Evolutionary conservation across 176 grass and related monocot species (phyloP), one percentile per base, ranked within the genome.

Genomic region (Rhynchospora pubera): DNA sequence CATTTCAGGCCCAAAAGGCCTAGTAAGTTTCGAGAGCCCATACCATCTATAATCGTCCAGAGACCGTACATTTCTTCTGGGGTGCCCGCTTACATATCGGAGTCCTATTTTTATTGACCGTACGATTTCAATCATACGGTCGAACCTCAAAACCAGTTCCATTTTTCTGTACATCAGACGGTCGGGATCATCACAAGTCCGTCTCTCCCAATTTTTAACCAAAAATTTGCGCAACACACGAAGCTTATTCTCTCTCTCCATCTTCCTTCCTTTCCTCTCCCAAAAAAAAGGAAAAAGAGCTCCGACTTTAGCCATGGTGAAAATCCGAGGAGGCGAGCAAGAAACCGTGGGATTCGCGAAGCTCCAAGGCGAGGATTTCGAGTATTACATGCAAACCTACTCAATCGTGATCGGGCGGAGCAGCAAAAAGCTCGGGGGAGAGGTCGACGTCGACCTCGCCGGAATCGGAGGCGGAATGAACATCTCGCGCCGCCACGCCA

Each of bases 331-430:
- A 5, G 26, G n/a, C 51, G 22, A 72, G 52, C 78, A 83, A 62
- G 86, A 97, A 58, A 58, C 76, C 32, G 91, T 97, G 51, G 94
- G 91, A 12, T 93, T 97, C 57, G 94, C 94, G 32, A 97, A 97
- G 88, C 94, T 97, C 9, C 89, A 97, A 66, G 94, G 94, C 3
- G 88, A 93, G 68, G 86, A 85, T 62, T 97, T 97, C 84, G 91
- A 93, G 84, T 91, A 91, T 87, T 97, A 90, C 94, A 97, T 97
- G 91, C 94, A 97, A 83, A 93, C 94, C 48, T 97, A 97, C 85
- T 97, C 94, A 69, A 93, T 93, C 84, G 50, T 87, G 52, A 91
- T 97, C 16, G 94, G 94, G 51, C 89, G 91, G 84, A 82, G 85
- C 80, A 93, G 94, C 87, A 91, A 88, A 82, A 93, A 85, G 84